These are phyloP conservation scores for Diplodia sapinea DNA, from an alignment of 2,329 filamentous ascomycete genomes.

Conservation along the genomic window DNA sequence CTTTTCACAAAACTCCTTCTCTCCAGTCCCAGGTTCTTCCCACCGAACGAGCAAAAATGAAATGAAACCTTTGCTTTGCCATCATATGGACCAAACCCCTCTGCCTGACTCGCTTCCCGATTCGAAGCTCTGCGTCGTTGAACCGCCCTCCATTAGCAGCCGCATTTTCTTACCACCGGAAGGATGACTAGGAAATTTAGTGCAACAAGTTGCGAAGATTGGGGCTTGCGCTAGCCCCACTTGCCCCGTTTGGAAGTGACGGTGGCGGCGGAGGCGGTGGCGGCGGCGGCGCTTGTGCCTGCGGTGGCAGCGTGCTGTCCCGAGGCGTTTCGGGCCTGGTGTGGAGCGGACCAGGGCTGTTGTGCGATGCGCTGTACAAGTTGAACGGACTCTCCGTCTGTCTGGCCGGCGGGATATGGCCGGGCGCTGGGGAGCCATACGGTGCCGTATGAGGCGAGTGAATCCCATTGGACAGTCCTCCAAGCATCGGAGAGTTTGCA, in stretches of 20 bases:
- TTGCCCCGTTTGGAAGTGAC: slow-evolving; percentile 33
- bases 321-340: slow-evolving; percentile 44
- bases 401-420: slow-evolving; percentile 33
- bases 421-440: slow-evolving; percentile 33
- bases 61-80: slow-evolving; percentile 1
- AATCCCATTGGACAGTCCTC: slow-evolving; percentile 32
- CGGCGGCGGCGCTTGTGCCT: slow-evolving; percentile 38
- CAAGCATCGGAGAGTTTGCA: slow-evolving; percentile 40
- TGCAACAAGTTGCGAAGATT: slow-evolving; percentile 56
- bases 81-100: background rate
- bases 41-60: slow-evolving; percentile 11
- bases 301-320: slow-evolving; percentile 40
- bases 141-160: background rate
- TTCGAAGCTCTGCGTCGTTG: background rate
- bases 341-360: slow-evolving; percentile 34
- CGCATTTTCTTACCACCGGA: background rate
- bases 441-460: slow-evolving; percentile 35
- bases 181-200: slow-evolving; percentile 34
- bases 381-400: slow-evolving; percentile 46
- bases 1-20: slow-evolving; percentile 26
- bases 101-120: too few species aligned
- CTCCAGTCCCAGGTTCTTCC: slow-evolving; percentile 4
- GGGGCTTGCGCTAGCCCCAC: slow-evolving; percentile 54
- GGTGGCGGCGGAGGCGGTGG: slow-evolving; percentile 30
- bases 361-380: slow-evolving; percentile 14